These are phyloP conservation scores for Amoebophrya sp. DNA, from an alignment of 169 alveolate genomes.

Conservation along the genomic window DNA sequence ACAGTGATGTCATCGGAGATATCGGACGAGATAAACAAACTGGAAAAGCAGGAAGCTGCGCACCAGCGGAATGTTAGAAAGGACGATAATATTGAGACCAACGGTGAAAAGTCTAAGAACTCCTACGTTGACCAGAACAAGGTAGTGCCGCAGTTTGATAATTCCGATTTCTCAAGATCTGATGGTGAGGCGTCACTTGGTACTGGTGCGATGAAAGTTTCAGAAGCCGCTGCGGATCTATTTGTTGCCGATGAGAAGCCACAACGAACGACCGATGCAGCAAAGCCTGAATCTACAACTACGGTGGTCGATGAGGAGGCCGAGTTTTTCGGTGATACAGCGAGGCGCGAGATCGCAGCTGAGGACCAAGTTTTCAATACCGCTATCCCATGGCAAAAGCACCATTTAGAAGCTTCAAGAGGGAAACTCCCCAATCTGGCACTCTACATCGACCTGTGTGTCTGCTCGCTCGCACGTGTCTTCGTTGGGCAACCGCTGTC, in stretches of 20 bases:
- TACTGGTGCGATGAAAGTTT: not conserved
- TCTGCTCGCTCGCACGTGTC: not conserved
- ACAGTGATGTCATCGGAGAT: not conserved
- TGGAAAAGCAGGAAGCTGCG: not conserved
- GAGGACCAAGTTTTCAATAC: not conserved
- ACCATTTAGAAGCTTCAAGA: not conserved
- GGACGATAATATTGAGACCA: not conserved
- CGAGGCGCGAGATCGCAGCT: not conserved
- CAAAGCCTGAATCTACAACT: no score
- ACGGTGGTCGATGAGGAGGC: not conserved
- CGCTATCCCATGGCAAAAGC: slow-evolving; percentile 14
- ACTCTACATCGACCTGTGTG: slow-evolving; percentile 2
- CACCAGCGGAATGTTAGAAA: no score
- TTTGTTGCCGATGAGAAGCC: no score
- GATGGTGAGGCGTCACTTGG: no score
- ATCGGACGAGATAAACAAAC: not conserved
- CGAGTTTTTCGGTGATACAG: not conserved
- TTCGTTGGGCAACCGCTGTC: not conserved
- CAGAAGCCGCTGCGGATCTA: not conserved
- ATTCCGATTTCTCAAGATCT: not conserved
- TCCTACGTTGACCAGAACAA: no score
- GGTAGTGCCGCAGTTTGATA: not conserved
- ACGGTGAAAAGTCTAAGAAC: not conserved
- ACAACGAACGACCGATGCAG: not conserved
- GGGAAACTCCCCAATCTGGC: slow-evolving; percentile 13